A percentile compares a stretch with the other conserved stretches of the same genome.
Conservation (phyloP, 2,329 filamentous ascomycete genomes). For the Thelonectria rubi region DNA sequence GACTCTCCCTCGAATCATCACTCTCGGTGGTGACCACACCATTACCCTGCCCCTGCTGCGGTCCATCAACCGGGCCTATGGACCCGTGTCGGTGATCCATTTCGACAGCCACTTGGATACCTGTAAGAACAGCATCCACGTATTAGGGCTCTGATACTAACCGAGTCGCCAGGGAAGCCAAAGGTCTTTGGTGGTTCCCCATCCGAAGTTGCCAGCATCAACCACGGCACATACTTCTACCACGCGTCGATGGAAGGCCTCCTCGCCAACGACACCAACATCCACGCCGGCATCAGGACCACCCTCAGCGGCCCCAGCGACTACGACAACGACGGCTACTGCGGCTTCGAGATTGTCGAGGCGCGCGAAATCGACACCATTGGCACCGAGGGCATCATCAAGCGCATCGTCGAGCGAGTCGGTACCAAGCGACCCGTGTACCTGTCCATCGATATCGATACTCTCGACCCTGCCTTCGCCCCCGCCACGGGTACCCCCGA, state of each 20-base stretch:
- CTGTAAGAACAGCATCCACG: conserved; percentile 53
- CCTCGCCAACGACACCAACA: conserved; percentile 82
- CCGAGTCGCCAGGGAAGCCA: conserved; percentile 69
- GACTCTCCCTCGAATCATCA: conserved; percentile 83
- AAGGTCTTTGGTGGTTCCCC: conserved; percentile 89
- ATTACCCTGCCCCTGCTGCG: conserved; percentile 68
- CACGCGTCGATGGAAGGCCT: conserved; percentile 82
- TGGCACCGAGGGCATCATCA: conserved; percentile 75
- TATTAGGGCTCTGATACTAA: rapidly evolving
- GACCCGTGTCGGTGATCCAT: conserved; percentile 68
- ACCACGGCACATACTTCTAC: conserved; percentile 91
- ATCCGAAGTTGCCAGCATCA: conserved; percentile 78
- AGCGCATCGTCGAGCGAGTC: conserved; percentile 78
- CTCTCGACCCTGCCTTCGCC: conserved; percentile 81
- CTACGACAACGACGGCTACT: conserved; percentile 75
- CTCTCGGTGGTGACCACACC: conserved; percentile 72
- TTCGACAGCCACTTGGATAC: conserved; percentile 74
- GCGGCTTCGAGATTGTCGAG: conserved; percentile 88
- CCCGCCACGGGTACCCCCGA: conserved; percentile 80
- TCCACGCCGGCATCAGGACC: conserved; percentile 87
- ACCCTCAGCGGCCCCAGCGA: conserved; percentile 75
- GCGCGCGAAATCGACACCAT: conserved; percentile 59
- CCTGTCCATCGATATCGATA: conserved; percentile 85
- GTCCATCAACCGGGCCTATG: conserved; percentile 68
- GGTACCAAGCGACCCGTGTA: conserved; percentile 80